Evolutionary conservation across 2,329 filamentous ascomycete species (phyloP), one percentile per base, ranked within the genome.

Genomic region (Ceratocystis harringtonii): DNA sequence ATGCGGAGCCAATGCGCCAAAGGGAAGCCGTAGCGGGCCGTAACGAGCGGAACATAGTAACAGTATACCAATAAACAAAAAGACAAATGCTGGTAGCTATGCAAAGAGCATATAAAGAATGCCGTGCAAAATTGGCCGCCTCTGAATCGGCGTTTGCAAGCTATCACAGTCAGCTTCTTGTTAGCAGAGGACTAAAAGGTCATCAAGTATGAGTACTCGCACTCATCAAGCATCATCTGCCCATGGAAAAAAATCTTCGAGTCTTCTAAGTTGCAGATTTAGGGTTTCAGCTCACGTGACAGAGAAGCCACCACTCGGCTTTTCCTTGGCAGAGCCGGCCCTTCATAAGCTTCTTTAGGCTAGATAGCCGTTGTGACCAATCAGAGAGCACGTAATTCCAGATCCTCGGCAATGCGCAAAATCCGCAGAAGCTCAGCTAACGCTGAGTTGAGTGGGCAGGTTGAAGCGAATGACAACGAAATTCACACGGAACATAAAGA

Each of bases 321-420:
- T 58, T 36, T 32, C 8, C 55, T n/a, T 58, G 55, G 65, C 44
- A 55, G 45, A 28, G 66, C 66, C 68, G 12, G 17, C 19, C 22
- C 41, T 57, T 25, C 32, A 43, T 2, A 32, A 65, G 28, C 62
- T 30, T 60, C 36, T 8, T 19, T n/a, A 1, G 22, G 12, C n/a
- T 58, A n/a, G 65, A 62, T 62, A 66, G 41, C 64, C 62, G 36
- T 57, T 36, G 48, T 68, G 71, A 67, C 79, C 79, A 81, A 81
- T 81, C 73, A 77, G 66, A 70, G 67, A 69, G 68, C 69, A 71
- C 69, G 70, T 73, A 78, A 76, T 80, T 78, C 73, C 69, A 74
- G 73, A 76, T 77, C 78, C 79, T 81, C 79, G 79, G 79, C 77
- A 80, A 80, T 79, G 32, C 63, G 25, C 44, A 44, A 64, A 61